Conservation (phyloP, 805 yeast genomes). For the Ogataea paraovalis region DNA sequence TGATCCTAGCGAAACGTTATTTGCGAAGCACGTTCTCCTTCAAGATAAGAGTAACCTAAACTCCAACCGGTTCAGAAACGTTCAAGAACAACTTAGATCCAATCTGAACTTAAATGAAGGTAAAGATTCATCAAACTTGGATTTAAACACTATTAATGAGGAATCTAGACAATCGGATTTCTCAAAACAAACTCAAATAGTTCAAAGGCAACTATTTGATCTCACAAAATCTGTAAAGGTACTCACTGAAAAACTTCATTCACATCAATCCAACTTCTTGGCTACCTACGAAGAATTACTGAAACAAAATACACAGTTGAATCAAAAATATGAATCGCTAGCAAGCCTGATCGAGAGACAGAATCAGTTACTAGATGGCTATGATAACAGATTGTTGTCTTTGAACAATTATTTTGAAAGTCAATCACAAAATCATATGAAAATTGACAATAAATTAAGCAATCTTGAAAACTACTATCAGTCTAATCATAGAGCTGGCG, state of each 20-base stretch:
- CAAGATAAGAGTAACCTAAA: slow-evolving; percentile 18
- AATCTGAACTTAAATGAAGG: slow-evolving; percentile 5
- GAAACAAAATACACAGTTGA: slow-evolving; percentile 11
- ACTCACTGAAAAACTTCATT: slow-evolving; percentile 8
- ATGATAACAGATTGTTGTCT: slow-evolving; percentile 13
- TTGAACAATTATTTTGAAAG: slow-evolving; percentile 15
- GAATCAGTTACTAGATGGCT: slow-evolving; percentile 13
- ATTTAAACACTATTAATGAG: too few species aligned
- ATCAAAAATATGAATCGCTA: slow-evolving; percentile 12
- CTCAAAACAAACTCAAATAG: slow-evolving; percentile 7
- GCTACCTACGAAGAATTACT: slow-evolving; percentile 6
- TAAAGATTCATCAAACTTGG: background rate
- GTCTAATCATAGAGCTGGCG: background rate
- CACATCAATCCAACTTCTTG: slow-evolving; percentile 3
- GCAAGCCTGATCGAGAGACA: slow-evolving; percentile 11
- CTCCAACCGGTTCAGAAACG: slow-evolving; percentile 12
- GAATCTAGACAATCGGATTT: background rate
- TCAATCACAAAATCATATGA: slow-evolving; percentile 18
- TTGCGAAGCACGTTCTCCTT: slow-evolving; percentile 23
- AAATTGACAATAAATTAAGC: slow-evolving; percentile 13
- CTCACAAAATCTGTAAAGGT: slow-evolving; percentile 15
- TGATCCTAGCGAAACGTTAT: slow-evolving; percentile 22
- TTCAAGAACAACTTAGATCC: slow-evolving; percentile 19
- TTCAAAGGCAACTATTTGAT: slow-evolving; percentile 22
- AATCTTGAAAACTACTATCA: slow-evolving; percentile 14